phyloP scores from a whole-genome alignment of 1,284 basidiomycete species.

The Puccinia coronata region DNA sequence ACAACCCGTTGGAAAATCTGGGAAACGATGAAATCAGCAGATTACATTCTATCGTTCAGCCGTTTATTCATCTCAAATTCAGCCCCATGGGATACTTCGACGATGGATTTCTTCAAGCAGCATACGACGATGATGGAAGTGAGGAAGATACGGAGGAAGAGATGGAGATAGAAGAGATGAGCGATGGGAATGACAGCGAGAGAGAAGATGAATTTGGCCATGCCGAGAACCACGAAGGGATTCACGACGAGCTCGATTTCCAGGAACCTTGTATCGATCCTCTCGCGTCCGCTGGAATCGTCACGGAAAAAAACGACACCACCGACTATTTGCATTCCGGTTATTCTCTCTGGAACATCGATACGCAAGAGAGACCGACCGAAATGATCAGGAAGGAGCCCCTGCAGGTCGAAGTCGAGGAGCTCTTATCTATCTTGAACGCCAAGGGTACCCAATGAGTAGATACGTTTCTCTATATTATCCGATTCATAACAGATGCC shows the following conservation, averaged over 20 bases:
- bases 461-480: background rate
- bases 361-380: background rate
- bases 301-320: background rate
- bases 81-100: background rate
- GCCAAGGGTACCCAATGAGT: background rate
- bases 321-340: background rate
- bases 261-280: background rate
- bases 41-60: background rate
- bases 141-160: background rate
- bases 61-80: background rate
- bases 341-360: background rate
- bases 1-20: background rate
- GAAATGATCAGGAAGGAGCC: background rate
- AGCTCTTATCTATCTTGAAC: background rate
- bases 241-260: background rate
- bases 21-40: background rate
- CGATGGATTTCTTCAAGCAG: background rate
- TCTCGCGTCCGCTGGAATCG: background rate
- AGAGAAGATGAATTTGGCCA: background rate
- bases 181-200: background rate
- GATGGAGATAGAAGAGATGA: background rate
- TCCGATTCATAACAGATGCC: too few relatives aligned
- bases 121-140: background rate
- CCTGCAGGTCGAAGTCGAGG: background rate
- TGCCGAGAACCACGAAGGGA: background rate